Evolutionary conservation across 345 rosid species (phyloP).

Genomic region (Pistacia integerrima): DNA sequence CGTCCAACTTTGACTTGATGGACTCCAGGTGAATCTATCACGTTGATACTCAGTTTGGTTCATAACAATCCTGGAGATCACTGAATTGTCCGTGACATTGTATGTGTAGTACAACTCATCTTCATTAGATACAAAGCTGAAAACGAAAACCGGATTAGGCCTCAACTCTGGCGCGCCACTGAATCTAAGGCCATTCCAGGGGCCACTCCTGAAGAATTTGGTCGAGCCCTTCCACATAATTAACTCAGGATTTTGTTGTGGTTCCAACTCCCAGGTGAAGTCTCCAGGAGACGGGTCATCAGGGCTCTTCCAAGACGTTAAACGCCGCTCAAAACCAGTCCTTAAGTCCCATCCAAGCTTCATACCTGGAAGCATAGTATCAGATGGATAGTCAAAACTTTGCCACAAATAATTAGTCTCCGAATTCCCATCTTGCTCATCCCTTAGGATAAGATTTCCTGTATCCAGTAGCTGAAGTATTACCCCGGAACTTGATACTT

Average conservation of each 20-base stretch:
- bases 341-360: slow-evolving; percentile 39
- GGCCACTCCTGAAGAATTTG: slow-evolving; percentile 31
- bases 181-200: slow-evolving; percentile 43
- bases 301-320: slow-evolving; percentile 38
- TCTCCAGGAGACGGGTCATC: slow-evolving; percentile 44
- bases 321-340: slow-evolving; percentile 20
- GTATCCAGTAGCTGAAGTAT: slow-evolving; percentile 15
- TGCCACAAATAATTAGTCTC: slow-evolving; percentile 39
- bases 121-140: slow-evolving; percentile 14
- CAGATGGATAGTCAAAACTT: slow-evolving; percentile 46
- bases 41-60: slow-evolving; percentile 13
- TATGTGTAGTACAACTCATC: slow-evolving; percentile 16
- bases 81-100: neutral
- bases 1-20: slow-evolving; percentile 1
- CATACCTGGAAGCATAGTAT: slow-evolving; percentile 48
- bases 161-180: slow-evolving; percentile 36
- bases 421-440: slow-evolving; percentile 31
- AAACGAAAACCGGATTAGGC: slow-evolving; percentile 24
- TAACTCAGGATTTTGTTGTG: slow-evolving; percentile 36
- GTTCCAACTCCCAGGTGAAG: slow-evolving; percentile 23
- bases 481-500: slow-evolving; percentile 19
- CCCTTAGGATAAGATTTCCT: slow-evolving; percentile 12
- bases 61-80: slow-evolving; percentile 17
- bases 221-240: slow-evolving; percentile 25
- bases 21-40: slow-evolving; percentile 8